Percentiles rank a stretch among this genome's conserved stretches.
These are phyloP conservation scores for Basidiobolus meristosporus DNA, from an alignment of 371 early-diverging fungal species.

Conservation along the genomic window DNA sequence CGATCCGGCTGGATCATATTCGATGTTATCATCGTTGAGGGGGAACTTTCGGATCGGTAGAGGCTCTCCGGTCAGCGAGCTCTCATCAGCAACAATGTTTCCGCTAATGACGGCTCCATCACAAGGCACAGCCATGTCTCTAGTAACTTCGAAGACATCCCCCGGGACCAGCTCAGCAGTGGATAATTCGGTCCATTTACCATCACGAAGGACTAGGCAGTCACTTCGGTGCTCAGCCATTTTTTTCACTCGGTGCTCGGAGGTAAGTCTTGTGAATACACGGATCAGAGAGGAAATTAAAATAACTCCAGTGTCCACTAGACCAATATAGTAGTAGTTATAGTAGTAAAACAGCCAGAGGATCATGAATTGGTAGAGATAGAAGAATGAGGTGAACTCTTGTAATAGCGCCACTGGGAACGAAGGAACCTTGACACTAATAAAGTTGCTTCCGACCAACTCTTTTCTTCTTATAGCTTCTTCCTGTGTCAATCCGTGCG, in stretches of 20 bases:
- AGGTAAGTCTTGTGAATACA: conserved; percentile 32
- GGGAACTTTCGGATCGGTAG: conserved; percentile 45
- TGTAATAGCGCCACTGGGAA: conserved; percentile 23
- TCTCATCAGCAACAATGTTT: conserved; percentile 42
- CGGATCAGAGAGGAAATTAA: conserved; percentile 45
- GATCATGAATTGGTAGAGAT: conserved; percentile 56
- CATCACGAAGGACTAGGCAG: conserved; percentile 39
- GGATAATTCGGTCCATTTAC: conserved; percentile 18
- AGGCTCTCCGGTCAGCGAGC: conserved; percentile 75
- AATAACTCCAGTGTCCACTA: conserved; percentile 50
- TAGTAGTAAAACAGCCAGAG: conserved; percentile 57
- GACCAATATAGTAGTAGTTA: conserved; percentile 52
- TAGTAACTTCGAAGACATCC: conserved; percentile 19
- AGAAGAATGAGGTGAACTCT: conserved; percentile 55
- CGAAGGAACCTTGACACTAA: conserved; percentile 33
- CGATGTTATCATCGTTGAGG: conserved; percentile 14
- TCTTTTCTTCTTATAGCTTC: conserved; percentile 36
- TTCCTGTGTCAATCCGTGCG: conserved; percentile 21
- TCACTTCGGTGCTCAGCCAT: conserved; percentile 38
- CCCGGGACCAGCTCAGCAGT: conserved; percentile 40
- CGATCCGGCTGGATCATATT: conserved; percentile 8
- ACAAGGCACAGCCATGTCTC: conserved; percentile 21
- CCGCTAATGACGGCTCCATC: conserved; percentile 45
- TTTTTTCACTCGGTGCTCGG: conserved; percentile 42
- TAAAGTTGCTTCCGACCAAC: conserved; percentile 48